These are phyloP conservation scores for Halophytophthora batemanensis DNA, from an alignment of 352 stramenopile genomes.

Conservation along the genomic window DNA sequence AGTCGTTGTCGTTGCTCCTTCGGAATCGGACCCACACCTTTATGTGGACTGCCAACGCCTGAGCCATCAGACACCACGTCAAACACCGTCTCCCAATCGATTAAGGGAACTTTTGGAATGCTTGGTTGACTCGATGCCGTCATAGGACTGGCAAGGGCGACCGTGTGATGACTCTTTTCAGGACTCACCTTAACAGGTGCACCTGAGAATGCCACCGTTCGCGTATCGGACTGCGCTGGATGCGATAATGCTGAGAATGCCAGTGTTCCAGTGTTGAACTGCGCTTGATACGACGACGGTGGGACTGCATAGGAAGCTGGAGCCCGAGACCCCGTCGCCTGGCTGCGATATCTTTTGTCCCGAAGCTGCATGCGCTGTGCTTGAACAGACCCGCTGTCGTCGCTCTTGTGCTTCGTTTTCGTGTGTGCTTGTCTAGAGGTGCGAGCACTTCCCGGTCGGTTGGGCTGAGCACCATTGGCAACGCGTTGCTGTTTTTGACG, in stretches of 20 bases:
- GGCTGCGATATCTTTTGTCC: slow-evolving; percentile 33
- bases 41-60: not conserved
- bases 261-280: too few species aligned
- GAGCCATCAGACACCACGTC: slow-evolving; percentile 15
- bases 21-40: slow-evolving; percentile 10
- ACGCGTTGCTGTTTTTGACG: slow-evolving; percentile 26
- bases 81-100: slow-evolving; percentile 31
- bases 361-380: slow-evolving; percentile 47
- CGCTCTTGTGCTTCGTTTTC: slow-evolving; percentile 15
- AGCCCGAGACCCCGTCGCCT: slow-evolving; percentile 6
- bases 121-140: too few species aligned
- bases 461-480: slow-evolving; percentile 1
- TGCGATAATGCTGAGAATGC: not conserved
- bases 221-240: not conserved
- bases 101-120: not conserved
- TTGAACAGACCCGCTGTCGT: slow-evolving; percentile 36
- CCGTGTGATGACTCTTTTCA: too few species aligned
- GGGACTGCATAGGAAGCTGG: slow-evolving; percentile 8
- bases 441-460: slow-evolving; percentile 2
- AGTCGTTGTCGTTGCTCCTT: slow-evolving; percentile 11
- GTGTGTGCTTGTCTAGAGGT: slow-evolving; percentile 4
- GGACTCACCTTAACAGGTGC: too few species aligned
- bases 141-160: too few species aligned
- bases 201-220: too few species aligned
- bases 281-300: not conserved